A percentile compares a stretch with the other conserved stretches of the same genome.
Evolutionary conservation across 1,139 yeast species (phyloP).

Genomic region (Scheffersomyces titani): DNA sequence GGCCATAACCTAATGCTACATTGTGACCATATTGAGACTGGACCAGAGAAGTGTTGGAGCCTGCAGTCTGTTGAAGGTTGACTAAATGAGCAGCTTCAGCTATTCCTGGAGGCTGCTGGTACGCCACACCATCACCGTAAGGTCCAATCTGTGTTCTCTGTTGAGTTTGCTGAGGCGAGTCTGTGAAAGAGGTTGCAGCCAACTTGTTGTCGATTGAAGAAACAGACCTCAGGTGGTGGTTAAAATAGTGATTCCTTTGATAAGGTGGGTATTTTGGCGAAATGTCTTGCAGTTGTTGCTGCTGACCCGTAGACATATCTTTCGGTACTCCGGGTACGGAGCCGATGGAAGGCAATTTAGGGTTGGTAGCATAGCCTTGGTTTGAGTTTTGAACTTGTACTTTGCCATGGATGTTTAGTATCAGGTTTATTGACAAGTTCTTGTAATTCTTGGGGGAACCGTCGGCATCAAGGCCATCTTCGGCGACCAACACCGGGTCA

Average conservation of each 20-base stretch:
- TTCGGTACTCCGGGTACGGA: not conserved
- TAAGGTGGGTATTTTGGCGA: slow-evolving; percentile 1
- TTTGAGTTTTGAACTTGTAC: not conserved
- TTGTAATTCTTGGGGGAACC: slow-evolving; percentile 11
- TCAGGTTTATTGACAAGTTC: slow-evolving; percentile 13
- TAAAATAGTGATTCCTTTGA: not conserved
- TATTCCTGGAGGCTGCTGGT: not conserved
- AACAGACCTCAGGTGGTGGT: slow-evolving; percentile 1
- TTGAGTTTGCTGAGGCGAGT: not conserved
- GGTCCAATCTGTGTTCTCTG: not conserved
- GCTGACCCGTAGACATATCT: not conserved
- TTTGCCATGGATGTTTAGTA: slow-evolving; percentile 8
- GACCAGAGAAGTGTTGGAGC: not conserved
- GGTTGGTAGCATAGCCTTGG: not conserved
- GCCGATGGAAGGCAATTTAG: not conserved
- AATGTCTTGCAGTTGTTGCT: not conserved
- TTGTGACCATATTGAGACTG: not conserved
- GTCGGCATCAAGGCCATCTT: not conserved
- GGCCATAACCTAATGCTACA: not conserved
- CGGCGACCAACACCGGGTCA: not conserved
- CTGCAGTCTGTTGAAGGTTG: not conserved
- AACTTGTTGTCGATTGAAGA: not conserved
- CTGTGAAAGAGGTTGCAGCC: not conserved
- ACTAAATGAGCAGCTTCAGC: not conserved
- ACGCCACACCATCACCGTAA: not conserved